Conservation (phyloP, 495 filamentous ascomycete genomes). For the Aspergillus nanangensis region DNA sequence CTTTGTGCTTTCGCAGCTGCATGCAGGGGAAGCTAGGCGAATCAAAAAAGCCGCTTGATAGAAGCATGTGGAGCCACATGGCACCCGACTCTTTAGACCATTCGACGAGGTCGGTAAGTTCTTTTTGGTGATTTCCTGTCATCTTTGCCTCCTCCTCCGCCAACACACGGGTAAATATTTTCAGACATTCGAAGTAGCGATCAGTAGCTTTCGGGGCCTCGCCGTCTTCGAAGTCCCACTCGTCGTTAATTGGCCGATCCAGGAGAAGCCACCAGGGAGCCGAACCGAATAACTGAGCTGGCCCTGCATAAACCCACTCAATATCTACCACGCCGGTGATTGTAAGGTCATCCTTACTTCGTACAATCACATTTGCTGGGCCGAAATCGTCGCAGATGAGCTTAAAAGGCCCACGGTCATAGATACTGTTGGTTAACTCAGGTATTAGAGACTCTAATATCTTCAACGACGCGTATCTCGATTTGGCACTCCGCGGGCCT, state of each 20-base stretch:
- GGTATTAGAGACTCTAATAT: slow-evolving; percentile 19
- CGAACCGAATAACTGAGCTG: not conserved
- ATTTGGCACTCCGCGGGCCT: slow-evolving; percentile 18
- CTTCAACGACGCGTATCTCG: slow-evolving; percentile 21
- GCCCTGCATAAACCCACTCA: not conserved
- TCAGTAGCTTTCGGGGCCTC: not conserved
- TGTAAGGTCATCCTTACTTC: not conserved
- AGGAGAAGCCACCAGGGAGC: not conserved
- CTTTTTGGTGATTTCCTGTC: not conserved
- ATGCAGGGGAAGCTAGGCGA: slow-evolving; percentile 8
- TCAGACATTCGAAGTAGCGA: not conserved
- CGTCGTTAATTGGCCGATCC: not conserved
- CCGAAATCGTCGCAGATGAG: slow-evolving; percentile 34
- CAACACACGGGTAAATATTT: not conserved
- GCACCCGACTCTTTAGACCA: not conserved
- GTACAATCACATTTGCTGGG: slow-evolving; percentile 21
- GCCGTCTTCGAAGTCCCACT: slow-evolving; percentile 2
- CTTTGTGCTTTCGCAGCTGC: slow-evolving; percentile 14
- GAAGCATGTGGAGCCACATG: slow-evolving; percentile 23
- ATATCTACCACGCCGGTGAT: not conserved
- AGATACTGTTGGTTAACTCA: slow-evolving; percentile 19
- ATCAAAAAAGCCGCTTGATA: slow-evolving; percentile 18
- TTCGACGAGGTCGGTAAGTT: not conserved
- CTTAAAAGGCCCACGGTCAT: slow-evolving; percentile 27
- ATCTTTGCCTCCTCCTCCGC: not conserved